Conservation (phyloP, 208 protist species). For the Leishmania gerbilli region DNA sequence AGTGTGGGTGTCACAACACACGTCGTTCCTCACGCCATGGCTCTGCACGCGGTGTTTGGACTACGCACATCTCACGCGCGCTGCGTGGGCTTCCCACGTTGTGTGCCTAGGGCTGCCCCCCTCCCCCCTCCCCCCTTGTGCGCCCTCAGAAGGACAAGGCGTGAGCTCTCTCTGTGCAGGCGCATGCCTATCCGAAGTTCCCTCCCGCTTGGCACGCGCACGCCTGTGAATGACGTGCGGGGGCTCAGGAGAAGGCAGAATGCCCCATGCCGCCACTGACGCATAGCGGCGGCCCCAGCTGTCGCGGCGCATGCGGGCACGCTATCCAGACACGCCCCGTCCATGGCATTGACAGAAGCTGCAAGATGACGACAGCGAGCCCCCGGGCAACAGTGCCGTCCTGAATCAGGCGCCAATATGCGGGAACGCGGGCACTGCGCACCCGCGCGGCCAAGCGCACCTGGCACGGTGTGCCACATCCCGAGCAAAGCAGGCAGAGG, state of each 20-base stretch:
- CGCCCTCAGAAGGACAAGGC: not conserved
- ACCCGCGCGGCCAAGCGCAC: too few relatives aligned
- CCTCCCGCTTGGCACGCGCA: not conserved
- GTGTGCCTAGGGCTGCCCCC: not conserved
- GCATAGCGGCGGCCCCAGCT: not conserved
- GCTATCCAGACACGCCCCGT: not conserved
- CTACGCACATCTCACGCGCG: not conserved
- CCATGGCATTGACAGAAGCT: not conserved
- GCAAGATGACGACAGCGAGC: not conserved
- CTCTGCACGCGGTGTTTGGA: not conserved
- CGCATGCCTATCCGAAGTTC: not conserved
- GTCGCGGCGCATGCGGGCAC: not conserved
- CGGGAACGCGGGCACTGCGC: too few relatives aligned
- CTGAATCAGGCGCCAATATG: not conserved
- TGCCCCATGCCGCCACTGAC: not conserved
- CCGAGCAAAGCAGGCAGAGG: too few relatives aligned
- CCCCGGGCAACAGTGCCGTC: not conserved
- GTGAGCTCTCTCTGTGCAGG: not conserved
- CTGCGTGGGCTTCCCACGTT: not conserved
- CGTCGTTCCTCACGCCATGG: not conserved
- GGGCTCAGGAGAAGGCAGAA: not conserved
- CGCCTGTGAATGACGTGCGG: not conserved
- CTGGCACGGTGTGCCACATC: too few relatives aligned
- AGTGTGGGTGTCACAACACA: not conserved
- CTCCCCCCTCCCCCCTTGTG: not conserved